phyloP scores from a whole-genome alignment of 306 rosid species.

The Malus asiatica region DNA sequence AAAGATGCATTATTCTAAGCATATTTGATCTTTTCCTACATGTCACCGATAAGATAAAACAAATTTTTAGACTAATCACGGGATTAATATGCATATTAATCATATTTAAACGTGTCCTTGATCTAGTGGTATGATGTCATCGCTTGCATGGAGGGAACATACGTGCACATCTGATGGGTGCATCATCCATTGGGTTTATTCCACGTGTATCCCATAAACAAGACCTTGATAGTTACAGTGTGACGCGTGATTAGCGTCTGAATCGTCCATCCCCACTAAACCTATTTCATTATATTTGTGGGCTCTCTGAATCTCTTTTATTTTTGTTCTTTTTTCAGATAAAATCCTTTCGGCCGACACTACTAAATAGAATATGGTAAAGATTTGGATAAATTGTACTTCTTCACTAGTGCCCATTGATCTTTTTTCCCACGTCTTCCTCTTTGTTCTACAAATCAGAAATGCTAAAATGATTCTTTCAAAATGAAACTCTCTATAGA shows the following conservation, averaged over 20 bases:
- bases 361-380: neutral
- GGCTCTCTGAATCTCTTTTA: constrained; percentile 7
- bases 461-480: too few species aligned
- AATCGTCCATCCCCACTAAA: constrained; percentile 1
- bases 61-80: neutral
- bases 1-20: neutral
- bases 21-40: neutral
- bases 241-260: constrained; percentile 29
- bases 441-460: neutral
- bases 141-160: constrained; percentile 34
- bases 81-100: neutral
- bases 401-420: constrained; percentile 7
- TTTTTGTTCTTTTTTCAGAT: neutral
- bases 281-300: neutral
- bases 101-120: constrained; percentile 23
- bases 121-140: constrained; percentile 17
- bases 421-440: neutral
- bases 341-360: constrained; percentile 37
- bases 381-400: neutral
- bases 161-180: constrained; percentile 10
- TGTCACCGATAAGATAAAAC: neutral
- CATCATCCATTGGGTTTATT: neutral
- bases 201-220: constrained; percentile 24
- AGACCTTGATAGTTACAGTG: neutral
- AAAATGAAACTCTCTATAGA: too few species aligned